Conservation (phyloP, 2,329 filamentous ascomycete species). For the Didymella glomerata region DNA sequence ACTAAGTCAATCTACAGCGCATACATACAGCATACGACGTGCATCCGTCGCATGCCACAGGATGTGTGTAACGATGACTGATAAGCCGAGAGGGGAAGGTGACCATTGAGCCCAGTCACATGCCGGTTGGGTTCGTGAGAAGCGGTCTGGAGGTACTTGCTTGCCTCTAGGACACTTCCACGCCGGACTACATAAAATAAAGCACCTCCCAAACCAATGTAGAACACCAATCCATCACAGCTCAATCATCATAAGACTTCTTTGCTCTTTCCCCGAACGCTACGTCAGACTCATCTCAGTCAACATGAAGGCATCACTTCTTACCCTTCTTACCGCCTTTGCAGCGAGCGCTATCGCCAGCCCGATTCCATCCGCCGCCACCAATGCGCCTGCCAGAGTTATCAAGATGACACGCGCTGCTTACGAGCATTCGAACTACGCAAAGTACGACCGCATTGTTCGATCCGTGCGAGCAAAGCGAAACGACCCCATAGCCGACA, state of each 20-base stretch:
- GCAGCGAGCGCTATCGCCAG: neutral
- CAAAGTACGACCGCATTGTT: neutral
- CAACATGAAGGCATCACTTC: neutral
- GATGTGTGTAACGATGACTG: neutral
- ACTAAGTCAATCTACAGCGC: neutral
- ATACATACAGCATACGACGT: neutral
- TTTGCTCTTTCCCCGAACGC: neutral
- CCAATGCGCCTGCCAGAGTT: neutral
- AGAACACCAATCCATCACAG: neutral
- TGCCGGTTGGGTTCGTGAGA: neutral
- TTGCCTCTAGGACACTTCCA: neutral
- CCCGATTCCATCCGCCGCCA: neutral
- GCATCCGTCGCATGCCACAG: neutral
- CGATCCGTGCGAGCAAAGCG: neutral
- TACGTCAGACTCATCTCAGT: neutral
- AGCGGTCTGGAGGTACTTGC: neutral
- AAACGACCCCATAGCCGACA: neutral
- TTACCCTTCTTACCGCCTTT: neutral
- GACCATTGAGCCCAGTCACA: neutral
- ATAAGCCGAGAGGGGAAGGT: neutral
- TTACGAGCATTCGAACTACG: neutral
- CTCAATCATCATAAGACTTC: neutral
- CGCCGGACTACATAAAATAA: neutral
- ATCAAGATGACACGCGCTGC: neutral
- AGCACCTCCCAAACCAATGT: neutral